Conservation (phyloP, 495 filamentous ascomycete genomes). For the Alectoria sarmentosa region DNA sequence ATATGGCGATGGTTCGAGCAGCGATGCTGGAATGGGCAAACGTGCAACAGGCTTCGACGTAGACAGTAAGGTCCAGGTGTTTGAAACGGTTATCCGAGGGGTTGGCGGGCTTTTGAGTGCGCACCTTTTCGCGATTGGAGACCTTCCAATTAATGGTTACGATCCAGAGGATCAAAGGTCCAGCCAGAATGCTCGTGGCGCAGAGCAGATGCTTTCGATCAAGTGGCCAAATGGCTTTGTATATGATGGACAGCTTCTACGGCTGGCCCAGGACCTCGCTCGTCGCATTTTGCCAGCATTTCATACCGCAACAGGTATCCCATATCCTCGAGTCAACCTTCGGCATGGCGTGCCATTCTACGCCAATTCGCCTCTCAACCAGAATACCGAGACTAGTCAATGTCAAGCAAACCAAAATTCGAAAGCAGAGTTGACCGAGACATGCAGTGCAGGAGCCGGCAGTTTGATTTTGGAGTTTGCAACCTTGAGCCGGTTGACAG, state of each 20-base stretch:
- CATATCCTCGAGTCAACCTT: slow-evolving; percentile 91
- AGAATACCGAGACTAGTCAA: slow-evolving; percentile 33
- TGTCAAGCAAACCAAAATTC: slow-evolving; percentile 34
- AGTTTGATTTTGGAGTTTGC: slow-evolving; percentile 92
- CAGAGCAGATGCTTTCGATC: slow-evolving; percentile 44
- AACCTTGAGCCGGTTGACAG: slow-evolving; percentile 80
- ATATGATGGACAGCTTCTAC: slow-evolving; percentile 87
- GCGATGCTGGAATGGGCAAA: slow-evolving; percentile 61
- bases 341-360: slow-evolving; percentile 90
- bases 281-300: slow-evolving; percentile 84
- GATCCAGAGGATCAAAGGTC: slow-evolving; percentile 40
- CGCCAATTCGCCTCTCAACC: slow-evolving; percentile 65
- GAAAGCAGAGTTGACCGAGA: slow-evolving; percentile 77
- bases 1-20: slow-evolving; percentile 76
- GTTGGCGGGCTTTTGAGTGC: slow-evolving; percentile 87
- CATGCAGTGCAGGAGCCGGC: slow-evolving; percentile 91
- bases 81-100: slow-evolving; percentile 93
- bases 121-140: slow-evolving; percentile 86
- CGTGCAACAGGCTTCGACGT: slow-evolving; percentile 84
- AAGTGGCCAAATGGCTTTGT: slow-evolving; percentile 66
- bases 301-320: slow-evolving; percentile 79
- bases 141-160: slow-evolving; percentile 78
- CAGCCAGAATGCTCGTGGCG: slow-evolving; percentile 36
- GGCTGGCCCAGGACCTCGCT: slow-evolving; percentile 77
- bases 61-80: slow-evolving; percentile 96